Base-by-base conservation (phyloP, 257 asterid genomes). In the Salvia splendens region DNA sequence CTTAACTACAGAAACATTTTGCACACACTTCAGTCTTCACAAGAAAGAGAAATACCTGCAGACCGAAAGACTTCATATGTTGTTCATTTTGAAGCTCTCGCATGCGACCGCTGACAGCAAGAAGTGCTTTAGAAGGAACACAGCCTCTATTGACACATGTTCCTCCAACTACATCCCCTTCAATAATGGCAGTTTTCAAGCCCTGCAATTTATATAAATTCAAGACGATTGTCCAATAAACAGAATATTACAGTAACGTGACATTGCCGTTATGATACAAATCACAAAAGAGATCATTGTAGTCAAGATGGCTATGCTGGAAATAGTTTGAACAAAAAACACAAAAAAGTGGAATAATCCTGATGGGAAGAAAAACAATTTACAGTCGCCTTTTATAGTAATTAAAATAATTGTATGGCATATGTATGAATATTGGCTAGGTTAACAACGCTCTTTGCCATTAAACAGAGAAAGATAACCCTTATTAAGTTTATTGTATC, bases 81-180 rank as follows among this genome's bases (percentile, higher is more conserved):
- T 82, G 96, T 65, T 88, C 96, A 68, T 86, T 85, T 61, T 86
- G 96, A 79, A 91, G 95, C 73, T 88, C 97, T 56, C 95, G 80
- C 97, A 88, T 91, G 64, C 96, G 89, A 40, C 96, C 96, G 80
- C 96, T 89, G 60, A 83, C 96, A 45, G 96, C 95, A 61, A 89
- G 86, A 73, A 89, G 96, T 51, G 96, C 96, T 76, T 89, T 89
- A 58, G 96, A 91, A 76, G 97, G 96, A 65, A 88, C 96, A 53
- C 96, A 86, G 35, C 96, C 96, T 81, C 97, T 82, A 63, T 88
- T 91, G 54, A 91, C 96, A 72, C 97, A 88, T 17, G 97, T 91
- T 64, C 97, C 97, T 49, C 97, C 97, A 30, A 91, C 82, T 52
- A 88, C 83, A 65, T 88, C 97, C 49, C 95, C 97, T 80, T 91